Evolutionary conservation across 2,329 filamentous ascomycete genomes (phyloP).

Genomic region (Claviceps capensis): DNA sequence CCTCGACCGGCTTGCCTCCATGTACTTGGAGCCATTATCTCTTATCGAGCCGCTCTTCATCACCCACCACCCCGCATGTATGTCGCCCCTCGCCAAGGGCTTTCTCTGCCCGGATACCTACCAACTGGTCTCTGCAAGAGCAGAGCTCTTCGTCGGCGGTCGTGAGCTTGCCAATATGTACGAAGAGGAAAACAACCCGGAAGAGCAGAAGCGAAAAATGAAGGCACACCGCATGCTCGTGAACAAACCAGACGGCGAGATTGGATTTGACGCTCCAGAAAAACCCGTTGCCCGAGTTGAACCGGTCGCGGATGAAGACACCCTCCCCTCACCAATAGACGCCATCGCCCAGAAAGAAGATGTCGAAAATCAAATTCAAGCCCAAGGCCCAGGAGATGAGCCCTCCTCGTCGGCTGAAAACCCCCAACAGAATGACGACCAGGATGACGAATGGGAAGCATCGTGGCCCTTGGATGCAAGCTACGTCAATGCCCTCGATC

Average conservation of each 20-base stretch:
- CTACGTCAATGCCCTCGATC: slow-evolving; percentile 74
- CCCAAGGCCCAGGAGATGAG: not conserved
- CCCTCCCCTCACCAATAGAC: no score
- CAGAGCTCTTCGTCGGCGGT: slow-evolving; percentile 70
- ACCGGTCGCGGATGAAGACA: no score
- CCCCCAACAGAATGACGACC: slow-evolving; percentile 24
- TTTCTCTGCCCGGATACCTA: slow-evolving; percentile 54
- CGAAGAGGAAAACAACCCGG: slow-evolving; percentile 92
- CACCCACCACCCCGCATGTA: slow-evolving; percentile 74
- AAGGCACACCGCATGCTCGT: slow-evolving; percentile 33
- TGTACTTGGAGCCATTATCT: slow-evolving; percentile 69
- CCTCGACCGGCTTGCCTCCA: slow-evolving; percentile 65
- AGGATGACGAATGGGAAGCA: slow-evolving; percentile 30
- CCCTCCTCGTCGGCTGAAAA: not conserved
- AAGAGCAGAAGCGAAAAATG: slow-evolving; percentile 76
- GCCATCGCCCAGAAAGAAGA: no score
- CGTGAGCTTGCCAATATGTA: slow-evolving; percentile 92
- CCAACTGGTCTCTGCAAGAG: slow-evolving; percentile 66
- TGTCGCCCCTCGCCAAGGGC: slow-evolving; percentile 84
- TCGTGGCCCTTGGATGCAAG: slow-evolving; percentile 51
- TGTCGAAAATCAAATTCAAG: no score
- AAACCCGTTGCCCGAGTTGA: not conserved
- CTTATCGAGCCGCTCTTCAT: slow-evolving; percentile 62
- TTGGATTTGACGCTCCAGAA: slow-evolving; percentile 15
- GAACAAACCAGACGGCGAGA: slow-evolving; percentile 19